phyloP scores from a whole-genome alignment of 2,329 filamentous ascomycete genomes.

The Xenoacremonium recifei region DNA sequence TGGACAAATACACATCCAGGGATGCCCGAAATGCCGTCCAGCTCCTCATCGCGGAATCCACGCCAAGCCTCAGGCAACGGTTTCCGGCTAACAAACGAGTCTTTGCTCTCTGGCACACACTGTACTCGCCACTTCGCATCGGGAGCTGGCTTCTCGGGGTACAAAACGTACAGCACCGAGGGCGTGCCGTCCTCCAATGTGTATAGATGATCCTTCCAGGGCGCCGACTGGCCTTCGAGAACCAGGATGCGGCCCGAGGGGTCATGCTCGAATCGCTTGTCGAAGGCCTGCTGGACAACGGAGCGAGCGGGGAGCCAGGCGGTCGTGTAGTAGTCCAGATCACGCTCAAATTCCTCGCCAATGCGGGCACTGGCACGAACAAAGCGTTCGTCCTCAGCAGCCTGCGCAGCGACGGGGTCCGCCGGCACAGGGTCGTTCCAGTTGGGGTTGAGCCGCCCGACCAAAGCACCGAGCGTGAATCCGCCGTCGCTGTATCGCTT shows the following conservation, averaged over 20 bases:
- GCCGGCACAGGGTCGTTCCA: conserved; percentile 66
- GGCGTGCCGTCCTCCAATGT: conserved; percentile 67
- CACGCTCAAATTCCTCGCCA: conserved; percentile 82
- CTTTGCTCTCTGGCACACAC: conserved; percentile 79
- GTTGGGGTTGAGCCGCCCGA: conserved; percentile 75
- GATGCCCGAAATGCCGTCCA: conserved; percentile 70
- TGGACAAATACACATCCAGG: conserved; percentile 88
- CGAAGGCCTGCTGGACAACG: conserved; percentile 75
- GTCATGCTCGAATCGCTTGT: conserved; percentile 65
- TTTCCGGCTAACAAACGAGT: conserved; percentile 90
- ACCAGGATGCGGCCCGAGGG: conserved; percentile 77
- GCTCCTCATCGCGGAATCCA: conserved; percentile 80
- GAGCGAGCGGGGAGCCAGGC: conserved; percentile 87
- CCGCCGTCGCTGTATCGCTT: conserved; percentile 82
- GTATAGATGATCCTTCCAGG: conserved; percentile 97
- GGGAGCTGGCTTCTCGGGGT: conserved; percentile 75
- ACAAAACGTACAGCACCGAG: conserved; percentile 79
- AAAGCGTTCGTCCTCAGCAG: conserved; percentile 80
- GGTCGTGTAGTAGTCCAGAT: conserved; percentile 70
- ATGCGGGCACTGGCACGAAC: conserved; percentile 75
- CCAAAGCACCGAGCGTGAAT: conserved; percentile 81
- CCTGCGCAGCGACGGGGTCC: conserved; percentile 58
- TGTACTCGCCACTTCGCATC: conserved; percentile 91
- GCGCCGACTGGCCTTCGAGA: conserved; percentile 72
- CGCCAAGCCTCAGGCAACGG: conserved; percentile 89